Conservation (phyloP, 345 rosid species). For the Stellera chamaejasme region DNA sequence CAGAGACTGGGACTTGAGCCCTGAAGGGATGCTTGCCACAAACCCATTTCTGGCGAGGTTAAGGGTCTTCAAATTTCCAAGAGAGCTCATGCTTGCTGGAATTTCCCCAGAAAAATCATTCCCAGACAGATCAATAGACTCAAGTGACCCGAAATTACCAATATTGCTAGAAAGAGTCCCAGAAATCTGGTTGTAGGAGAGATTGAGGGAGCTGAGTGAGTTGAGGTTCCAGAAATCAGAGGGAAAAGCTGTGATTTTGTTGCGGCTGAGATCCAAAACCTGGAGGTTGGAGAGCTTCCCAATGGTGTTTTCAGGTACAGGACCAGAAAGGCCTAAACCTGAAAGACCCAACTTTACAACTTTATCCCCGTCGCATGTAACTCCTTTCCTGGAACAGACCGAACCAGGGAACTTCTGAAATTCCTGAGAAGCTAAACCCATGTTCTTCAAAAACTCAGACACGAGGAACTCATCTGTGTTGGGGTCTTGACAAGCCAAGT, state of each 20-base stretch:
- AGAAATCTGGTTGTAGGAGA: slow-evolving; percentile 64
- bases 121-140: slow-evolving; percentile 58
- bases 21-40: slow-evolving; percentile 51
- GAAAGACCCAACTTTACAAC: slow-evolving; percentile 46
- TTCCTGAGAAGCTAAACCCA: slow-evolving; percentile 36
- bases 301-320: slow-evolving; percentile 73
- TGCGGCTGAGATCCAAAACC: slow-evolving; percentile 73
- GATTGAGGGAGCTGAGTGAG: slow-evolving; percentile 57
- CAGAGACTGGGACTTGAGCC: slow-evolving; percentile 43
- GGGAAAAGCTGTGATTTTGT: slow-evolving; percentile 70
- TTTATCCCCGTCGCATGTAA: slow-evolving; percentile 47
- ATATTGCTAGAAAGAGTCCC: slow-evolving; percentile 65
- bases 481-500: slow-evolving; percentile 54
- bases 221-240: slow-evolving; percentile 87
- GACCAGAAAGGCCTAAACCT: slow-evolving; percentile 59
- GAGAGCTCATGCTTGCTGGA: slow-evolving; percentile 60
- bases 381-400: slow-evolving; percentile 70
- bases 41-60: slow-evolving; percentile 53
- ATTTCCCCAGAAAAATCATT: slow-evolving; percentile 72
- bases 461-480: slow-evolving; percentile 81
- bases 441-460: slow-evolving; percentile 59
- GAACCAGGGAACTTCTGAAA: slow-evolving; percentile 42
- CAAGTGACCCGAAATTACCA: slow-evolving; percentile 74
- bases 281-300: slow-evolving; percentile 81
- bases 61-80: slow-evolving; percentile 48